Conservation (phyloP, 2,329 filamentous ascomycete genomes). For the Aspergillus chevalieri region DNA sequence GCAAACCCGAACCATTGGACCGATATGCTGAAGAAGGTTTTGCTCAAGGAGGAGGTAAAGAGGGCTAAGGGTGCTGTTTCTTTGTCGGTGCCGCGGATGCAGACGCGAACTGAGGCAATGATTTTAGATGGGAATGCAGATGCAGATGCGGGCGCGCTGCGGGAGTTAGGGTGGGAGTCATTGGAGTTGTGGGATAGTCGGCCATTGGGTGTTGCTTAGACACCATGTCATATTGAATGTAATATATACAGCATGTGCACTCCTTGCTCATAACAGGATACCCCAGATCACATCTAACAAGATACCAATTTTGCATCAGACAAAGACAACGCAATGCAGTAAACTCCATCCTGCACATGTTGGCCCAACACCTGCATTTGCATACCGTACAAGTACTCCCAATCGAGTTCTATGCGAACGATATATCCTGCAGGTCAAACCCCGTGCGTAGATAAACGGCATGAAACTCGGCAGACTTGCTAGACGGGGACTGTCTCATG, state of each 20-base stretch:
- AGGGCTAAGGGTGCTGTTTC: background rate
- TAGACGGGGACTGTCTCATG: too few species aligned
- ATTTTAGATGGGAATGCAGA: background rate
- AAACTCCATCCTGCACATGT: too few species aligned
- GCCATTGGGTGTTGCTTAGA: conserved; percentile 28
- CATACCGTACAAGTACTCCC: too few species aligned
- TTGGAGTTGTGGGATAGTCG: conserved; percentile 26
- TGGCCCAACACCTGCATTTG: too few species aligned
- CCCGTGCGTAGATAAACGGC: too few species aligned
- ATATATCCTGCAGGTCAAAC: too few species aligned
- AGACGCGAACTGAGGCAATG: background rate
- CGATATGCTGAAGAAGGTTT: conserved; percentile 11
- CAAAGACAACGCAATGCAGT: too few species aligned
- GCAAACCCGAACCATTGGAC: conserved; percentile 29
- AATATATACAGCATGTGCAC: background rate
- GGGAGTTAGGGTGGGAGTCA: conserved; percentile 24
- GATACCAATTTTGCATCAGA: too few species aligned
- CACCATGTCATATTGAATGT: background rate
- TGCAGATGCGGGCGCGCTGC: conserved; percentile 14
- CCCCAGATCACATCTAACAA: too few species aligned
- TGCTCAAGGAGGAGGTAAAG: conserved; percentile 5
- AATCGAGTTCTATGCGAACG: too few species aligned
- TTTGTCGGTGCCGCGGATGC: background rate
- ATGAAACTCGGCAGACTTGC: too few species aligned
- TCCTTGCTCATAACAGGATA: too few species aligned